Base-by-base conservation (phyloP, 2,329 filamentous ascomycete species). In the Moelleriella libera region DNA sequence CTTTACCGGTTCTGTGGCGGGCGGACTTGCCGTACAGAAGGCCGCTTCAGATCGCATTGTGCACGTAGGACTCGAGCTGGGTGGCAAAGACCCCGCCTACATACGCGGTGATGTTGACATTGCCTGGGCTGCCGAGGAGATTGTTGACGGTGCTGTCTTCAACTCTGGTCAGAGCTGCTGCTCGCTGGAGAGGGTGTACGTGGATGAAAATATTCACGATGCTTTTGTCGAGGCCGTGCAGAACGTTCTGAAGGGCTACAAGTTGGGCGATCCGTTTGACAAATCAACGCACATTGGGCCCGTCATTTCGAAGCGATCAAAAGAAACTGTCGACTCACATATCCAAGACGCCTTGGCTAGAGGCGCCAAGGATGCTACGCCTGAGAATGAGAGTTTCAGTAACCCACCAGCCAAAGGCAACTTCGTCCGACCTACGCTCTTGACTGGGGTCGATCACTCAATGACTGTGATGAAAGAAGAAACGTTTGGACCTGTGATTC, bases 101-200 rank as follows among this genome's bases (percentile, higher is more conserved):
- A 75, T 97, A 47, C 75, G 90, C 50, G 71, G 71, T 6, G 90
- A 97, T 58, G 88, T 95, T 1, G 88, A 97, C 61, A 66, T 94
- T 44, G 79, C 80, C 44, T 96, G 89, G 90, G 89, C 84, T 0
- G 90, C 90, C 0, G 88, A 85, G 55, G 88, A 96, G 66, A 92
- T 97, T 57, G 88, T 97, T 11, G 90, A 97, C 57, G 90, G 90
- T 21, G 83, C 88, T n/a, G 73, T 97, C 49, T 97, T 97, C 74
- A 97, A 97, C 69, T 95, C 89, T 46, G 90, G 90, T n/a, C 90
- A 97, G 70, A 94, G 88, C 62, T 97, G 90, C 72, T 97, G 90
- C 67, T 85, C 88, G 29, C 74, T 97, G 47, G 90, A 97, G 68
- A 76, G 90, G 34, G 80, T 97, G 21, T 97, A 97, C 58, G 89